Evolutionary conservation across 495 filamentous ascomycete genomes (phyloP).

Genomic region (Aspergillus diversus): DNA sequence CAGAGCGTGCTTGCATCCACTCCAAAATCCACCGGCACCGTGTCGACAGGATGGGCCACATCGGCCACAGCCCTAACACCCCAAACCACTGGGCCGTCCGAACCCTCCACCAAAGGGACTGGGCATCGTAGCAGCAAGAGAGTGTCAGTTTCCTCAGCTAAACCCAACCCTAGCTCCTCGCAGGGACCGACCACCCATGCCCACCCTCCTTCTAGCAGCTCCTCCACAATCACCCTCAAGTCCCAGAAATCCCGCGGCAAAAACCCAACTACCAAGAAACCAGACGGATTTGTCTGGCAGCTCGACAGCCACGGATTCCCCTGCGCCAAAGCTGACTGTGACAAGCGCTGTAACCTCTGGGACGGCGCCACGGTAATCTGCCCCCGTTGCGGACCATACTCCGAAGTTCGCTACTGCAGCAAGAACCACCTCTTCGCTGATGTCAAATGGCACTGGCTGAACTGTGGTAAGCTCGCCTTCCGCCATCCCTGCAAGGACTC

Average conservation of each 20-base stretch:
- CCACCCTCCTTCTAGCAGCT: conserved; percentile 17
- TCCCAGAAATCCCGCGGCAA: not conserved
- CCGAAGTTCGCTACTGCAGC: conserved; percentile 43
- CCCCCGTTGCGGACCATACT: conserved; percentile 49
- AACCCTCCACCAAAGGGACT: not conserved
- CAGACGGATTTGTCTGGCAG: conserved; percentile 29
- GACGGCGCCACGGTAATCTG: conserved; percentile 44
- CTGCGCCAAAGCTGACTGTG: conserved; percentile 37
- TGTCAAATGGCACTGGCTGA: conserved; percentile 37
- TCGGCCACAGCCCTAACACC: not conserved
- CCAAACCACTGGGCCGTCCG: conserved; percentile 18
- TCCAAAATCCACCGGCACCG: conserved; percentile 19
- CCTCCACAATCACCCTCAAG: not conserved
- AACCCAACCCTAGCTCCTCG: not conserved
- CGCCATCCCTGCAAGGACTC: conserved; percentile 17
- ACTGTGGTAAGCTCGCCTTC: conserved; percentile 32
- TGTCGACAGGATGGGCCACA: conserved; percentile 13
- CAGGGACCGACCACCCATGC: conserved; percentile 17
- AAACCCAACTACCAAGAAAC: conserved; percentile 14
- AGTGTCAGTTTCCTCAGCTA: not conserved
- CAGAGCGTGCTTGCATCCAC: conserved; percentile 8
- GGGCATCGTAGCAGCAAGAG: not conserved
- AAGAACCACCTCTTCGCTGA: conserved; percentile 42
- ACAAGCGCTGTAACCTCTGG: conserved; percentile 56
- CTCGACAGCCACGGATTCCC: conserved; percentile 28